Conservation (phyloP, 2,329 filamentous ascomycete species). For the Polytolypa hystricis region DNA sequence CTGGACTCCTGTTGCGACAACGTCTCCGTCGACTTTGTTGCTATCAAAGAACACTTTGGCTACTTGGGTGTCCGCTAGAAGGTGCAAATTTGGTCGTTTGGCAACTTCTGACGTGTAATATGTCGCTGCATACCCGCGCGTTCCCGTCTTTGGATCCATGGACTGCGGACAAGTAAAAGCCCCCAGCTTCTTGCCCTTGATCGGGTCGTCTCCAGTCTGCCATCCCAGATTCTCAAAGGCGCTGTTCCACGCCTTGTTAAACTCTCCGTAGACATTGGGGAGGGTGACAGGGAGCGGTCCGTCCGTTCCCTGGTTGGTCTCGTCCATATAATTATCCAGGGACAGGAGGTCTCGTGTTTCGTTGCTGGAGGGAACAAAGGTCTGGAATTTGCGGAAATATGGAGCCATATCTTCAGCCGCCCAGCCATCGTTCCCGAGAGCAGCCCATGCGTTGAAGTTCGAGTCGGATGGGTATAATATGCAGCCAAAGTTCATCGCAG, state of each 20-base stretch:
- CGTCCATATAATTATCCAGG: no score
- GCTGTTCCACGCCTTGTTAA: background rate
- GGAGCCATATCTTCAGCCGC: slow-evolving; percentile 35
- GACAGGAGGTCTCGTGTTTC: background rate
- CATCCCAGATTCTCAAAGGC: background rate
- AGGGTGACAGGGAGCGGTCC: no score
- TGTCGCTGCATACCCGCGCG: background rate
- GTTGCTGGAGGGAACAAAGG: no score
- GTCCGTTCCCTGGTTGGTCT: no score
- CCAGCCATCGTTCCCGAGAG: slow-evolving; percentile 22
- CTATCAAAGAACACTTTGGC: no score
- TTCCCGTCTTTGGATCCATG: background rate
- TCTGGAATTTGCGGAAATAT: slow-evolving; percentile 38
- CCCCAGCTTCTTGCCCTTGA: background rate
- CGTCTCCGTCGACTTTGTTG: no score
- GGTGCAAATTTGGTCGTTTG: background rate
- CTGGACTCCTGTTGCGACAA: no score
- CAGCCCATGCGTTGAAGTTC: background rate
- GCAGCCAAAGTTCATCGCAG: no score
- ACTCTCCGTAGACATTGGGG: no score
- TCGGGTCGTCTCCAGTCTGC: background rate
- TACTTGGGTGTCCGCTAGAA: background rate
- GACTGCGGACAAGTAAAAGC: background rate
- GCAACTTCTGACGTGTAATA: background rate
- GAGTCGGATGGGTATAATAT: no score